Conservation (phyloP, 202 grass and related monocot genomes). For the Zoysia matrella region DNA sequence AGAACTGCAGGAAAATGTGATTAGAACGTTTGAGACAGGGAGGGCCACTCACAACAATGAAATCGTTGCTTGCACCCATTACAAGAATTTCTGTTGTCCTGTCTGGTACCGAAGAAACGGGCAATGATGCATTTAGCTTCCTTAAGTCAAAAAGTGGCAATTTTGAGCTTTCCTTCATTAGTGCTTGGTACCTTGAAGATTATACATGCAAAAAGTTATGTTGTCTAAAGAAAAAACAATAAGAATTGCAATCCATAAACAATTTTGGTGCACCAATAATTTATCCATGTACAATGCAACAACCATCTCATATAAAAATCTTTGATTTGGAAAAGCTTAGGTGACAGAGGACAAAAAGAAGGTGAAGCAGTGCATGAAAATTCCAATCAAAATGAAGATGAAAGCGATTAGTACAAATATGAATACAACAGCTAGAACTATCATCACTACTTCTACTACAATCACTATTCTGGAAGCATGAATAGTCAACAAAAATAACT, state of each 20-base stretch:
- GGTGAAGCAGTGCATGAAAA: constrained; percentile 6
- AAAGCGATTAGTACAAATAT: not conserved
- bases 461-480: not conserved
- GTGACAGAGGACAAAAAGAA: not conserved
- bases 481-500: not conserved
- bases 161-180: constrained; percentile 88
- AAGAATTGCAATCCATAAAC: not conserved
- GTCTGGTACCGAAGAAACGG: constrained; percentile 63
- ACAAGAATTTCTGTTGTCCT: constrained; percentile 62
- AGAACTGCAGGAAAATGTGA: not conserved
- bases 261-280: not conserved
- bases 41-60: constrained; percentile 86
- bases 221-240: constrained; percentile 6
- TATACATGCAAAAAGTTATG: constrained; percentile 8
- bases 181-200: constrained; percentile 70
- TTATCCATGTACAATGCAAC: constrained; percentile 11
- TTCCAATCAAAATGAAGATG: constrained; percentile 2
- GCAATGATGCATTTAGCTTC: constrained; percentile 81
- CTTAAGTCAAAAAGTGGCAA: constrained; percentile 76
- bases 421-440: not conserved
- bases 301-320: not conserved
- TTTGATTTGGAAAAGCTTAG: constrained; percentile 4
- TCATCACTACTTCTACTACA: not conserved
- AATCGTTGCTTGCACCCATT: constrained; percentile 79
- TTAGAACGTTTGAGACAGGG: not conserved